Evolutionary conservation across 1,284 basidiomycete genomes (phyloP).

Genomic region (Ustilago vetiveriae): DNA sequence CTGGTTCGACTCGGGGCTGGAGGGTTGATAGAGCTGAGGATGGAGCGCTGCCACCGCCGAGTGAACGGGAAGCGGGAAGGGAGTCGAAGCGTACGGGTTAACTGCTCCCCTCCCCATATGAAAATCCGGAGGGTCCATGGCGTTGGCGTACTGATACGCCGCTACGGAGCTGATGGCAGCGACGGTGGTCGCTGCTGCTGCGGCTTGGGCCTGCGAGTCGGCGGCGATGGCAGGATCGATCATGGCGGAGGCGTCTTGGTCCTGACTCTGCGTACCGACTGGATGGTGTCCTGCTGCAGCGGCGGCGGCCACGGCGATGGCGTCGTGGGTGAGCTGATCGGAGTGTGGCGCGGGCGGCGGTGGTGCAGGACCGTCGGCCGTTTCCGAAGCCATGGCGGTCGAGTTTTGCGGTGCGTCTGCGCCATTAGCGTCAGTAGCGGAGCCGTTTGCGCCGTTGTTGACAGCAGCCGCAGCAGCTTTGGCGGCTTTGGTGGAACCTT

Average conservation of each 20-base stretch:
- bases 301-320: constrained; percentile 32
- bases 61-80: constrained; percentile 52
- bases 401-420: background rate
- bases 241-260: constrained; percentile 39
- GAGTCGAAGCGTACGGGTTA: constrained; percentile 53
- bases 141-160: constrained; percentile 43
- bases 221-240: constrained; percentile 50
- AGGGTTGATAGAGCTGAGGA: constrained; percentile 48
- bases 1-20: constrained; percentile 57
- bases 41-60: constrained; percentile 49
- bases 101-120: constrained; percentile 53
- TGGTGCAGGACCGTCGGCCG: constrained; percentile 20
- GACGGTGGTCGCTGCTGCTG: constrained; percentile 42
- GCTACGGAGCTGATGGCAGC: constrained; percentile 50
- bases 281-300: constrained; percentile 37
- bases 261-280: constrained; percentile 8
- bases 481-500: constrained; percentile 48
- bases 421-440: constrained; percentile 14
- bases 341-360: constrained; percentile 44
- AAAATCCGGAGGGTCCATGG: constrained; percentile 53
- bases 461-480: constrained; percentile 38
- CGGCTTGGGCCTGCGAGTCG: constrained; percentile 45
- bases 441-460: constrained; percentile 14
- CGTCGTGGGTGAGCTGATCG: constrained; percentile 36
- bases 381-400: background rate